Conservation (phyloP, 352 stramenopile genomes). For the Phytophthora syringae region DNA sequence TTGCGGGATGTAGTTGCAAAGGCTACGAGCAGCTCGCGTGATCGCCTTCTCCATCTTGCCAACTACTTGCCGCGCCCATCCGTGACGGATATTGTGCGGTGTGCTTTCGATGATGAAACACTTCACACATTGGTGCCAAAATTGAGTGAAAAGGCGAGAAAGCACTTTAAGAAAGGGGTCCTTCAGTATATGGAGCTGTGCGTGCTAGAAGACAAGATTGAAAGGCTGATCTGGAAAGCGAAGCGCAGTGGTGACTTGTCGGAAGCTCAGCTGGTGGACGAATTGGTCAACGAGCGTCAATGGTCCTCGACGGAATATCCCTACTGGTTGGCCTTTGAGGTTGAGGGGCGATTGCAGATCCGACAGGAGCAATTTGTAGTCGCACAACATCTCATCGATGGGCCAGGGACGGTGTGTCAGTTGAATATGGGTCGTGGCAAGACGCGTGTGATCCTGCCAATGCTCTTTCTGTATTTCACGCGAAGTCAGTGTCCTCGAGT, state of each 20-base stretch:
- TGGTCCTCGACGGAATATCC: conserved; percentile 68
- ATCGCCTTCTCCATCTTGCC: conserved; percentile 21
- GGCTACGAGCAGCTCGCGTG: conserved; percentile 11
- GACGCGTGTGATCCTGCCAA: conserved; percentile 89
- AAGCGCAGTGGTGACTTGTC: conserved; percentile 12
- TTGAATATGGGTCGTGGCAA: conserved; percentile 92
- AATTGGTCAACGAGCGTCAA: conserved; percentile 50
- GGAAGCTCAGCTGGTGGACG: conserved; percentile 49
- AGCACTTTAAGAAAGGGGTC: conserved; percentile 24
- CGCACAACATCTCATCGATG: conserved; percentile 72
- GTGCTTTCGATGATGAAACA: conserved; percentile 40
- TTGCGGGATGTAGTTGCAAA: conserved; percentile 10
- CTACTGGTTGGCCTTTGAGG: conserved; percentile 90
- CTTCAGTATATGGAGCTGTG: conserved; percentile 66
- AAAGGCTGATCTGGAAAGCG: conserved; percentile 37
- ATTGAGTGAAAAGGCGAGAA: conserved; percentile 22
- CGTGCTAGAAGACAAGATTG: conserved; percentile 79
- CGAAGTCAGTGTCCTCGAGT: conserved; percentile 26
- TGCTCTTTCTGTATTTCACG: conserved; percentile 83
- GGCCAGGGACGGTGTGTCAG: conserved; percentile 73
- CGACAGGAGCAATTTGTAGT: conserved; percentile 83
- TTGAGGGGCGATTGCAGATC: conserved; percentile 83
- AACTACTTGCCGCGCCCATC: conserved; percentile 42
- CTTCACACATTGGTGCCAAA: conserved; percentile 38
- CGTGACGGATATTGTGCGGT: conserved; percentile 45